phyloP scores from a whole-genome alignment of 495 filamentous ascomycete species.

The Apiosordaria backusii region DNA sequence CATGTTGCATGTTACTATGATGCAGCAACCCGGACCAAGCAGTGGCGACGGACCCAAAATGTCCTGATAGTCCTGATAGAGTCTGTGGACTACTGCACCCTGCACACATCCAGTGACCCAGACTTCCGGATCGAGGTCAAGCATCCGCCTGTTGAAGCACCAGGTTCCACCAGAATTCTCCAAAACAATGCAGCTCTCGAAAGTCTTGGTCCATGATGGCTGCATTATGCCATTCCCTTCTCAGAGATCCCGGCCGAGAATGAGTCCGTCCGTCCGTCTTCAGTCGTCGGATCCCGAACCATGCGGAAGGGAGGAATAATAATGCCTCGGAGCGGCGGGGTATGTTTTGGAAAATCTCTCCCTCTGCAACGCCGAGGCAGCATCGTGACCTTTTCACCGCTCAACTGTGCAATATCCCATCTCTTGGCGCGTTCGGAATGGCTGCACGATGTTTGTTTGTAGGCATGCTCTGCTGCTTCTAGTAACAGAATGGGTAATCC shows the following conservation, averaged over 20 bases:
- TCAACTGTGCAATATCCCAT: not conserved
- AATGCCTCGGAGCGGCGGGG: not conserved
- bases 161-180: not conserved
- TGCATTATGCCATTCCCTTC: constrained; percentile 2
- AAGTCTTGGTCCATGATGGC: not conserved
- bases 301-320: constrained; percentile 2
- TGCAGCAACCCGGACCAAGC: constrained; percentile 9
- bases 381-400: not conserved
- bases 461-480: not conserved
- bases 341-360: not conserved
- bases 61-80: constrained; percentile 1
- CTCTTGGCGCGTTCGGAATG: not conserved
- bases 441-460: not conserved
- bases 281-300: constrained; percentile 1
- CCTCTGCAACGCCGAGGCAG: constrained; percentile 3
- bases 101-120: constrained; percentile 14
- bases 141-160: not conserved
- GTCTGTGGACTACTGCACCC: constrained; percentile 6
- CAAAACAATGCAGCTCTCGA: not conserved
- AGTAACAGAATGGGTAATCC: not conserved
- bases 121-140: constrained; percentile 16
- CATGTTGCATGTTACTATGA: constrained; percentile 10
- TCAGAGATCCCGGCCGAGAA: not conserved
- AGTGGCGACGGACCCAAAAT: constrained; percentile 1
- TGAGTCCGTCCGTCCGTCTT: not conserved